Percentiles rank a stretch among this genome's conserved stretches.
phyloP scores from a whole-genome alignment of 2,329 filamentous ascomycete genomes.

The Fusarium incarnatum region DNA sequence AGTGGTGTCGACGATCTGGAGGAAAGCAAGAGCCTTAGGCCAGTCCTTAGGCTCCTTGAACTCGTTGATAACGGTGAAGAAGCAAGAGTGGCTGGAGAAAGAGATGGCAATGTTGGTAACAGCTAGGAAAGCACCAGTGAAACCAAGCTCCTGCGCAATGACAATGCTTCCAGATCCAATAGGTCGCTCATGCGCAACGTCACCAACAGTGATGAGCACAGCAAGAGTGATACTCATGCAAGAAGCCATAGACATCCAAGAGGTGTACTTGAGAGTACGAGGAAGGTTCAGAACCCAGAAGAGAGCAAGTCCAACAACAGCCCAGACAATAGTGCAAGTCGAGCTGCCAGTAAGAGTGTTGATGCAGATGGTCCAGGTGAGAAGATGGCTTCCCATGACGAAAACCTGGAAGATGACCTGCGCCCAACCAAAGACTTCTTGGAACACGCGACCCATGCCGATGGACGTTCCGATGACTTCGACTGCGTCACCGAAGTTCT shows the following conservation, averaged over 20 bases:
- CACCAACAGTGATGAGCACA: slow-evolving; percentile 72
- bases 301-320: slow-evolving; percentile 67
- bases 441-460: slow-evolving; percentile 64
- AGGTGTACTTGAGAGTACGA: slow-evolving; percentile 71
- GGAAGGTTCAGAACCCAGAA: slow-evolving; percentile 71
- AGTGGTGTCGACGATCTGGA: slow-evolving; percentile 68
- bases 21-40: slow-evolving; percentile 59
- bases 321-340: slow-evolving; percentile 73
- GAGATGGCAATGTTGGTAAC: slow-evolving; percentile 75
- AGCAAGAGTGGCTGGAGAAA: slow-evolving; percentile 74
- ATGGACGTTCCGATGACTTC: slow-evolving; percentile 62
- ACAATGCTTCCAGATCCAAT: slow-evolving; percentile 52
- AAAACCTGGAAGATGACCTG: slow-evolving; percentile 74
- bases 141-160: slow-evolving; percentile 53
- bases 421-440: slow-evolving; percentile 69
- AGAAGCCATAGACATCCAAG: slow-evolving; percentile 71
- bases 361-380: slow-evolving; percentile 75
- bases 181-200: slow-evolving; percentile 62
- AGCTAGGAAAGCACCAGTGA: slow-evolving; percentile 66
- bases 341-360: slow-evolving; percentile 71
- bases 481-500: slow-evolving; percentile 74
- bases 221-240: slow-evolving; percentile 72
- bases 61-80: slow-evolving; percentile 75
- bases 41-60: slow-evolving; percentile 65
- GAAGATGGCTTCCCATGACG: slow-evolving; percentile 75